Evolutionary conservation across 164 flowering plant species (phyloP).

Genomic region (Vitis riparia): DNA sequence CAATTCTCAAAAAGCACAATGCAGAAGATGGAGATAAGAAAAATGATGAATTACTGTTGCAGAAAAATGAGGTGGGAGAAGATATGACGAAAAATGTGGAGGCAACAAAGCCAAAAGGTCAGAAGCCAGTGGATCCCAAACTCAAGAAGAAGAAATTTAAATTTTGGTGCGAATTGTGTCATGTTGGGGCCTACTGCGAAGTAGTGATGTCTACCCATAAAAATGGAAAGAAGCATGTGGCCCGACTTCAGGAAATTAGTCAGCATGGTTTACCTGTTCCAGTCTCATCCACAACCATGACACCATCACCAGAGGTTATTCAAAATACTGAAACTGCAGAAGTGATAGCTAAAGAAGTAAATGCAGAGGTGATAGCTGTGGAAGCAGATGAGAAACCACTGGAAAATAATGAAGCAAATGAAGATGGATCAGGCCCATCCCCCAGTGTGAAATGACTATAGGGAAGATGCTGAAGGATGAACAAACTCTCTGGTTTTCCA

Average conservation of each 20-base stretch:
- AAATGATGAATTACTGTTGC: neutral
- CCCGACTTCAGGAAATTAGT: conserved; percentile 3
- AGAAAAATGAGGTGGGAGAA: neutral
- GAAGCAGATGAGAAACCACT: neutral
- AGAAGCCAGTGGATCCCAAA: no score
- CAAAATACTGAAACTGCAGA: neutral
- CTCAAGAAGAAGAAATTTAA: conserved; percentile 12
- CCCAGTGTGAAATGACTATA: neutral
- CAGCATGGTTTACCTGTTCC: conserved; percentile 3
- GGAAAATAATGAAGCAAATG: neutral
- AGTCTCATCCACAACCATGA: neutral
- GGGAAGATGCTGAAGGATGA: neutral
- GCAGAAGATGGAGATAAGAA: conserved; percentile 5
- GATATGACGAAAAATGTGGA: neutral
- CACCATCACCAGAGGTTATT: neutral
- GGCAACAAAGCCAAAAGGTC: neutral
- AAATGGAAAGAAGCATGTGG: conserved; percentile 37
- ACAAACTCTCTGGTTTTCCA: neutral
- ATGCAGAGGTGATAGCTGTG: no score
- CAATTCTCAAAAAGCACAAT: neutral
- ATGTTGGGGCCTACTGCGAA: conserved; percentile 23
- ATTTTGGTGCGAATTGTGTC: conserved; percentile 44
- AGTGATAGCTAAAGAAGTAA: neutral
- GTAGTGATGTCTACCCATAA: conserved; percentile 28
- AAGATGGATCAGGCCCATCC: neutral